phyloP scores from a whole-genome alignment of 768 basidiomycete species.

The Agaricus blazei region DNA sequence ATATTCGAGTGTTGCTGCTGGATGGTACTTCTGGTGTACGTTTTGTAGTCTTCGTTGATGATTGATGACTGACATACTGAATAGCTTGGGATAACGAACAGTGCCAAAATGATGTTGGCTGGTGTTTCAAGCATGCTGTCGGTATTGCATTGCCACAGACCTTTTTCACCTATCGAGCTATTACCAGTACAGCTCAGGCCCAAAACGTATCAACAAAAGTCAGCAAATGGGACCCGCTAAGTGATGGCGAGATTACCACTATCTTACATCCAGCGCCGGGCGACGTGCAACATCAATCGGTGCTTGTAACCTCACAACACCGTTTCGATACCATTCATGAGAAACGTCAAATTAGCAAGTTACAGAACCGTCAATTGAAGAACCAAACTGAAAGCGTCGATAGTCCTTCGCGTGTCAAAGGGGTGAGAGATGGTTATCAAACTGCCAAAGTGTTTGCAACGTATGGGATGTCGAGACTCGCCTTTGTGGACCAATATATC shows the following conservation, averaged over 20 bases:
- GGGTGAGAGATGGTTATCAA: slow-evolving; percentile 56
- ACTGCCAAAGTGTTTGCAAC: slow-evolving; percentile 52
- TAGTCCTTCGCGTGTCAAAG: slow-evolving; percentile 26
- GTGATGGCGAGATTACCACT: slow-evolving; percentile 11
- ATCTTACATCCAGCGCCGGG: slow-evolving; percentile 8
- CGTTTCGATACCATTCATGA: slow-evolving; percentile 23
- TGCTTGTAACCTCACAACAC: slow-evolving; percentile 7
- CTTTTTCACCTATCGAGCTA: slow-evolving; percentile 49
- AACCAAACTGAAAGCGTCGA: slow-evolving; percentile 10
- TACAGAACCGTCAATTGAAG: slow-evolving; percentile 5
- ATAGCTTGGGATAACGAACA: slow-evolving; percentile 58
- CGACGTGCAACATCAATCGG: neutral
- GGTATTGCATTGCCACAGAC: slow-evolving; percentile 49
- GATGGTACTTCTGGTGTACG: slow-evolving; percentile 72
- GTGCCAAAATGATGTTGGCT: slow-evolving; percentile 53
- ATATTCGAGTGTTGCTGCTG: slow-evolving; percentile 51
- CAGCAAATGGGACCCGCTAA: slow-evolving; percentile 11
- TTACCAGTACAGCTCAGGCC: neutral
- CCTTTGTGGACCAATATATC: slow-evolving; percentile 61
- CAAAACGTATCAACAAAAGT: slow-evolving; percentile 6
- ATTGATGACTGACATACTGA: neutral
- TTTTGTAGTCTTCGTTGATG: neutral
- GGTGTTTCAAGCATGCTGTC: slow-evolving; percentile 66
- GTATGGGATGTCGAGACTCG: slow-evolving; percentile 44
- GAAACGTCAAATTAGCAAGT: slow-evolving; percentile 11